Percentiles rank a stretch among this genome's conserved stretches.
Evolutionary conservation across 2,329 filamentous ascomycete genomes (phyloP).

Genomic region (Gnomoniopsis smithogilvyi): DNA sequence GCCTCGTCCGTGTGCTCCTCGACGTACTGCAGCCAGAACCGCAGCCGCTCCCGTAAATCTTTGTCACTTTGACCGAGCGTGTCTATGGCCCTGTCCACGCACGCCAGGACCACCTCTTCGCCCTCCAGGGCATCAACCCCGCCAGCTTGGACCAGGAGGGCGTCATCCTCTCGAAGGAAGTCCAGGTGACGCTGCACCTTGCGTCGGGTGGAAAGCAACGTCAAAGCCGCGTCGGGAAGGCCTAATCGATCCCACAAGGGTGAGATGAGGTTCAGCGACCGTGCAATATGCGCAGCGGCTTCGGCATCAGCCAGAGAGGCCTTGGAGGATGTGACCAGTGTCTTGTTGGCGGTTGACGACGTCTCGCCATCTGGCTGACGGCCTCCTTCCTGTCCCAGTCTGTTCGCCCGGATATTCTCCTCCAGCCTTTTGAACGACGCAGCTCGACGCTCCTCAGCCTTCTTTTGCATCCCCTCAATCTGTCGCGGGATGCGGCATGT

Average conservation of each 20-base stretch:
- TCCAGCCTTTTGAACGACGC: constrained; percentile 43
- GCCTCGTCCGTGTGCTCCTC: no score
- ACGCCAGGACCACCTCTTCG: constrained; percentile 67
- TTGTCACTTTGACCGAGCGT: constrained; percentile 54
- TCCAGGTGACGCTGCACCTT: constrained; percentile 52
- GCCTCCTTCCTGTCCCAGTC: not conserved
- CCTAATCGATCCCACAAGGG: constrained; percentile 48
- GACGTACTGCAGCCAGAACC: constrained; percentile 38
- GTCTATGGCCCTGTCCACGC: constrained; percentile 65
- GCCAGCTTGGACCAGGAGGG: constrained; percentile 60
- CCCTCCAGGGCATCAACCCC: constrained; percentile 55
- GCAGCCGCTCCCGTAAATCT: constrained; percentile 47
- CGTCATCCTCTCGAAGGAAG: constrained; percentile 70
- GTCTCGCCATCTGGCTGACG: not conserved
- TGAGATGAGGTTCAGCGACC: constrained; percentile 43
- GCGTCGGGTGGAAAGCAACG: constrained; percentile 49
- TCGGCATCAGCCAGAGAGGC: not conserved
- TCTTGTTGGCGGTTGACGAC: not conserved
- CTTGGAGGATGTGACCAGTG: constrained; percentile 13
- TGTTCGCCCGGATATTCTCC: not conserved
- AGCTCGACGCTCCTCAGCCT: constrained; percentile 50
- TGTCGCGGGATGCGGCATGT: constrained; percentile 83
- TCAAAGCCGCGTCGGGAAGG: constrained; percentile 31
- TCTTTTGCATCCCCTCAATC: constrained; percentile 52
- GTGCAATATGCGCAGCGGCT: constrained; percentile 35